These are phyloP conservation scores for Phytophthora podocarpi DNA, from an alignment of 352 stramenopile species.

Conservation along the genomic window DNA sequence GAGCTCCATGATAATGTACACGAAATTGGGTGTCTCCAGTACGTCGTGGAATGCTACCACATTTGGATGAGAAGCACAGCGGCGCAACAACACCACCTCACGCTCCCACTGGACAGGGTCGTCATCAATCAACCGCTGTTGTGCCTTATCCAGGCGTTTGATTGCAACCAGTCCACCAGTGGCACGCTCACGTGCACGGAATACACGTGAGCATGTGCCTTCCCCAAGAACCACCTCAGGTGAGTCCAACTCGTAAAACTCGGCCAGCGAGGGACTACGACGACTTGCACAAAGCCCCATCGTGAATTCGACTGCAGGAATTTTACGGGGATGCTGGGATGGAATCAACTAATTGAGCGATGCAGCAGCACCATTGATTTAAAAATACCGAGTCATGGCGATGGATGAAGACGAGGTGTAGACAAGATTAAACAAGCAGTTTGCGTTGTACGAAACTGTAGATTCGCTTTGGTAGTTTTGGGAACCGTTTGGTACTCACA, in stretches of 20 bases:
- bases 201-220: conserved; percentile 56
- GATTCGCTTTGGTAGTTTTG: too few species aligned
- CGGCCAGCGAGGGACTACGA: conserved; percentile 27
- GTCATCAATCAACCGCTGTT: conserved; percentile 3
- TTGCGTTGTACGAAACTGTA: too few species aligned
- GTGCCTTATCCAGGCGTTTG: conserved; percentile 67
- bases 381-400: too few species aligned
- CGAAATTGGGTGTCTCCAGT: conserved; percentile 52
- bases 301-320: not conserved
- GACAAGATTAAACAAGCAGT: too few species aligned
- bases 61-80: conserved; percentile 58
- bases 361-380: too few species aligned
- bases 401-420: too few species aligned
- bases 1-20: conserved; percentile 68
- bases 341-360: too few species aligned
- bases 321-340: not conserved
- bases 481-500: too few species aligned
- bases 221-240: conserved; percentile 51
- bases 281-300: conserved; percentile 63
- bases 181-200: conserved; percentile 41
- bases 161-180: conserved; percentile 48
- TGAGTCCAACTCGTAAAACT: conserved; percentile 49
- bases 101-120: conserved; percentile 44
- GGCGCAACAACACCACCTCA: conserved; percentile 55
- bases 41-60: conserved; percentile 59